Percentiles rank a stretch among this genome's conserved stretches.
Conservation (phyloP, 129 eudicot species). For the Helichrysum umbraculigerum region DNA sequence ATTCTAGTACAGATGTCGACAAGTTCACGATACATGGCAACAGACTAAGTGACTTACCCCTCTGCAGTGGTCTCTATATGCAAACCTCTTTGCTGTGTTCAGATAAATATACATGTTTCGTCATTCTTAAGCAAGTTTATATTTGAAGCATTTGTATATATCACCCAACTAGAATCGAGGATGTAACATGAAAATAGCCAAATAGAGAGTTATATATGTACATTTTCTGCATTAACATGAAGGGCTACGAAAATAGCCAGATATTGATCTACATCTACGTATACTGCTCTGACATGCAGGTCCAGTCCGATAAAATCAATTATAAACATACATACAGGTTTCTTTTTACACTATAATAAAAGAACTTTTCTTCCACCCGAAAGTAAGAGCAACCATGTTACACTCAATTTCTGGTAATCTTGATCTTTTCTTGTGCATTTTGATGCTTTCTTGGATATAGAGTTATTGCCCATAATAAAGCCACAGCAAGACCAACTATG, state of each 20-base stretch:
- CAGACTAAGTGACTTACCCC: neutral
- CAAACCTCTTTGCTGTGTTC: neutral
- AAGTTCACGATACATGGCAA: conserved; percentile 43
- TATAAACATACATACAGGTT: neutral
- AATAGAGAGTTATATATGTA: too few relatives aligned
- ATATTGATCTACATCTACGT: neutral
- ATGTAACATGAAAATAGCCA: too few relatives aligned
- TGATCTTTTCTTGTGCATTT: neutral
- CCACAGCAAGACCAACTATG: conserved; percentile 57
- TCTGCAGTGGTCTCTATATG: neutral
- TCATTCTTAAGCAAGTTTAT: too few relatives aligned
- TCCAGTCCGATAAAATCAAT: neutral
- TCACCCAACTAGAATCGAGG: neutral
- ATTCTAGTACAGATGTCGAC: conserved; percentile 47
- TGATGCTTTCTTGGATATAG: conserved; percentile 54
- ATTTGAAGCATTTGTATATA: too few relatives aligned
- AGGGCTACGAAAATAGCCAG: neutral
- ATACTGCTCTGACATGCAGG: neutral
- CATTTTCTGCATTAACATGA: too few relatives aligned
- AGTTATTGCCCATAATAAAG: conserved; percentile 51
- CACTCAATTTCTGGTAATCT: too few relatives aligned
- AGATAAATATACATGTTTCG: too few relatives aligned
- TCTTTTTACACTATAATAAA: neutral
- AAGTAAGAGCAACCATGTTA: neutral
- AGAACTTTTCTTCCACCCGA: neutral